Evolutionary conservation across 768 basidiomycete species (phyloP), one percentile per base, ranked within the genome.

Genomic region (Russula sp.): DNA sequence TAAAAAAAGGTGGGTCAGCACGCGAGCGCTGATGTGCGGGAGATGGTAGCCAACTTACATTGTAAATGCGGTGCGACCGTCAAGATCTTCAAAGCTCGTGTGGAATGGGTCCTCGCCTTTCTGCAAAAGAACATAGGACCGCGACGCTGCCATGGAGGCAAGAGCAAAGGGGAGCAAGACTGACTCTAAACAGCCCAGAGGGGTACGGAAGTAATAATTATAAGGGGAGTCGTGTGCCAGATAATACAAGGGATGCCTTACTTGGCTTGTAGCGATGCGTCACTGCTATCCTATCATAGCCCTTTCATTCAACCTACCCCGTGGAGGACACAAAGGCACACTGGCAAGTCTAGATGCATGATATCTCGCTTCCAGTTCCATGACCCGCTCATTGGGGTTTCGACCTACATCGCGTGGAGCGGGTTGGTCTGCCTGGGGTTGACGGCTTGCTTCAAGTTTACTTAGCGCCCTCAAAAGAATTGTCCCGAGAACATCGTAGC

Each of bases 91-190:
- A 68, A 84, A 89, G 37, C 74, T 74, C 58, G 82, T 80, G 49
- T 77, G 79, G 73, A 86, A 83, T 0, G 82, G 82, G 70, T 89
- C 82, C 52, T 78, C 75, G n/a, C 83, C 85, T 69, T 79, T 86
- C 70, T 89, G 87, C 55, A 84, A 76, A 55, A 89, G 81, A 32
- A 82, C 73, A 66, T 82, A 80, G 34, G 77, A 57, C 51, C 66
- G 68, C 10, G 77, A 63, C 78, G 79, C 78, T 63, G 54, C 53
- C 54, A 61, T 49, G 40, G 6, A 57, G 65, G 61, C 66, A 56
- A 66, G 66, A 52, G 55, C 48, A 55, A 50, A 22, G 39, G 61
- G 47, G 62, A 49, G 39, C 10, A 32, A 20, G 49, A 47, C 49
- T 39, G 37, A 14, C 20, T 13, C 40, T 50, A 37, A 27, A 13